These are phyloP conservation scores for Lasiodiplodia sp. DNA, from an alignment of 2,329 filamentous ascomycete genomes.

Conservation along the genomic window DNA sequence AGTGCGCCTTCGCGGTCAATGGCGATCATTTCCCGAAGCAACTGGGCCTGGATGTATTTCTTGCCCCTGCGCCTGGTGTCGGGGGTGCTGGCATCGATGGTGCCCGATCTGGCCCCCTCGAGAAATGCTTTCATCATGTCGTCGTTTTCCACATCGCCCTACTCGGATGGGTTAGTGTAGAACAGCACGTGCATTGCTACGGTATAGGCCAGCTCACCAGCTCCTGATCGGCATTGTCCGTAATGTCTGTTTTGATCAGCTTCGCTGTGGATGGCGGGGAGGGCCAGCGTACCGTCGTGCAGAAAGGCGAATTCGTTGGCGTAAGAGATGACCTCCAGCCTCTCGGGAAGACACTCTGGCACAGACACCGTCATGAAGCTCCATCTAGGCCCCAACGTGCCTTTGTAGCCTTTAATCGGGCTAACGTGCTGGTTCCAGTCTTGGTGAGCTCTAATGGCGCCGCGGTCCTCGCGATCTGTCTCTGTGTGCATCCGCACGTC, in stretches of 20 bases:
- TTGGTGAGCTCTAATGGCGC: constrained; percentile 43
- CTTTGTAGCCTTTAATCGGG: constrained; percentile 37
- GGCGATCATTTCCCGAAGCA: constrained; percentile 32
- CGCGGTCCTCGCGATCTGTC: constrained; percentile 39
- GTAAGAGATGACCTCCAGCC: constrained; percentile 50
- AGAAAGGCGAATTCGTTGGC: constrained; percentile 53
- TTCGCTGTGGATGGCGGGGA: neutral
- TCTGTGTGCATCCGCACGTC: constrained; percentile 31
- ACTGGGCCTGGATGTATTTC: constrained; percentile 33
- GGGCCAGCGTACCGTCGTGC: constrained; percentile 43
- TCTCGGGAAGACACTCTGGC: constrained; percentile 49
- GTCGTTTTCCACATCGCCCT: constrained; percentile 32
- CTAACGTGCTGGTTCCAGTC: constrained; percentile 44
- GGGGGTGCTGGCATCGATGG: neutral
- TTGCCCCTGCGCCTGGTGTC: neutral
- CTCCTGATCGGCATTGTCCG: neutral
- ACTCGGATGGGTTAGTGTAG: no score
- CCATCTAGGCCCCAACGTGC: constrained; percentile 38
- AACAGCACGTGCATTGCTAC: no score
- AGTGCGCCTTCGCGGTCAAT: constrained; percentile 34
- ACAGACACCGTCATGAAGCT: constrained; percentile 44
- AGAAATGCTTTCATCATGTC: constrained; percentile 36
- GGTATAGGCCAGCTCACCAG: no score
- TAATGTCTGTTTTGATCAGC: neutral
- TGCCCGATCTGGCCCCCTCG: constrained; percentile 4